Percentiles rank a stretch among this genome's conserved stretches.
phyloP scores from a whole-genome alignment of 805 yeast species.

The fission yeast (Schizosaccharomyces pombe) region ASM294v3 CU329670.1:5210501-5211000 shows the following conservation, averaged over 20 bases:
- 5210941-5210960: background rate
- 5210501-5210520: conserved; percentile 33
- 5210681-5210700: conserved; percentile 31
- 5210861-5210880: background rate
- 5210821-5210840: background rate
- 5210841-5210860: background rate
- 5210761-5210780: conserved; percentile 13
- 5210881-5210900: background rate
- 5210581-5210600: conserved; percentile 48
- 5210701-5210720: conserved; percentile 53
- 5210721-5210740: conserved; percentile 62
- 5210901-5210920: background rate
- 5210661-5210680: conserved; percentile 30
- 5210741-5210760: conserved; percentile 35
- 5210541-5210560: conserved; percentile 36
- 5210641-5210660: conserved; percentile 25
- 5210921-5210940: background rate
- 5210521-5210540: conserved; percentile 30
- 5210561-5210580: conserved; percentile 67
- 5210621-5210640: conserved; percentile 25
- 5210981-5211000: background rate
- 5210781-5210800: background rate
- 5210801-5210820: background rate
- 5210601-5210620: conserved; percentile 23
- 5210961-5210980: background rate